These are phyloP conservation scores for Noccaea caerulescens DNA, from an alignment of 345 rosid species.

Conservation along the genomic window DNA sequence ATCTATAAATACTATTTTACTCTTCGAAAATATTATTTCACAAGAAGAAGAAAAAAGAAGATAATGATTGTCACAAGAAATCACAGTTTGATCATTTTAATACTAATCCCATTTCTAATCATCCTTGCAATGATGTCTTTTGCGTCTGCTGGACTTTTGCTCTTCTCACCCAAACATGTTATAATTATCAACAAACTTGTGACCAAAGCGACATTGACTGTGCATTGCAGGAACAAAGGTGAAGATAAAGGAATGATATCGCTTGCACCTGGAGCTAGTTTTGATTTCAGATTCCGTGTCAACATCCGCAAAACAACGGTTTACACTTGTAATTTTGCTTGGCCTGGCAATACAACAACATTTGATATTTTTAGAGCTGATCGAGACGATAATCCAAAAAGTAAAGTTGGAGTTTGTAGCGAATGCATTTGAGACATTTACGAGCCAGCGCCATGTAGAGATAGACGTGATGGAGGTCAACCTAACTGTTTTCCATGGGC, in stretches of 20 bases:
- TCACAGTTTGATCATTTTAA: neutral
- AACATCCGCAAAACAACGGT: conserved; percentile 1
- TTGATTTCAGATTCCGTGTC: conserved; percentile 18
- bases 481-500: conserved; percentile 18
- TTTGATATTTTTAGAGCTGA: conserved; percentile 28
- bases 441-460: conserved; percentile 2
- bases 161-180: conserved; percentile 9
- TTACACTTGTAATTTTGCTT: conserved; percentile 18
- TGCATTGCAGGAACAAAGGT: conserved; percentile 9
- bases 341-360: conserved; percentile 10
- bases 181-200: neutral
- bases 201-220: neutral
- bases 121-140: neutral
- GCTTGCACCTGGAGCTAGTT: neutral
- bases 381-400: conserved; percentile 12
- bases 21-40: neutral
- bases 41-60: neutral
- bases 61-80: neutral
- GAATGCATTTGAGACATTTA: conserved; percentile 21
- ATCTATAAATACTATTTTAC: neutral
- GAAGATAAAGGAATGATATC: neutral
- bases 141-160: neutral
- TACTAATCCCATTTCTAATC: neutral
- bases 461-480: conserved; percentile 22
- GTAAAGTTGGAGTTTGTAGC: conserved; percentile 21